A percentile compares a stretch with the other conserved stretches of the same genome.
phyloP scores from a whole-genome alignment of 352 stramenopile genomes.

The Aphanomyces cochlioides region DNA sequence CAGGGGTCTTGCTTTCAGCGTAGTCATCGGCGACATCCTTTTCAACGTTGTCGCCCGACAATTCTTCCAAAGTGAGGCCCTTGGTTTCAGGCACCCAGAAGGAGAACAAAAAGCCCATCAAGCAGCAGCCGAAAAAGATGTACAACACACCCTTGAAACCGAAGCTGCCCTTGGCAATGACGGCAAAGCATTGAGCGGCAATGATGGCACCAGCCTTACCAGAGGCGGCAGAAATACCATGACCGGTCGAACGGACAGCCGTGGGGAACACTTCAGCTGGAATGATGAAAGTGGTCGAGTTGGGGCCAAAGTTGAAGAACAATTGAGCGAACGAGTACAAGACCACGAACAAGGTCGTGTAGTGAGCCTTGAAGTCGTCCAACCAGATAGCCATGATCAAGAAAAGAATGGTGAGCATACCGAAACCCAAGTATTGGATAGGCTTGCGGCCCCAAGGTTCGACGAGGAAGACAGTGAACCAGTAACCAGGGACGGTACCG shows the following conservation, averaged over 20 bases:
- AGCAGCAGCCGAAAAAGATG: slow-evolving; percentile 49
- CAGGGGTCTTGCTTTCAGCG: slow-evolving; percentile 3
- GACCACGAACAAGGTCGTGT: slow-evolving; percentile 43
- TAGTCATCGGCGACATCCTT: not conserved
- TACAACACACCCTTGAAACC: slow-evolving; percentile 49
- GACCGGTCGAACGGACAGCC: slow-evolving; percentile 69
- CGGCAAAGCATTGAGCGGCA: slow-evolving; percentile 46
- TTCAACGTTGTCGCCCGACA: slow-evolving; percentile 25
- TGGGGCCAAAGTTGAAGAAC: slow-evolving; percentile 70
- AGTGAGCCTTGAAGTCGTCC: slow-evolving; percentile 41
- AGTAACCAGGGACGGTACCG: slow-evolving; percentile 58
- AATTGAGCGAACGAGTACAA: slow-evolving; percentile 56
- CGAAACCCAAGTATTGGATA: slow-evolving; percentile 62
- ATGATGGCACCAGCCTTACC: slow-evolving; percentile 72
- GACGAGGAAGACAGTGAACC: slow-evolving; percentile 58
- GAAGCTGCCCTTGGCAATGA: slow-evolving; percentile 42
- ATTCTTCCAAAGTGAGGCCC: slow-evolving; percentile 46
- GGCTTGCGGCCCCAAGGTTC: slow-evolving; percentile 49
- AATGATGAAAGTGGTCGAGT: slow-evolving; percentile 86
- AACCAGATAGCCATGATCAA: slow-evolving; percentile 52
- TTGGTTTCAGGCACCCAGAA: slow-evolving; percentile 56
- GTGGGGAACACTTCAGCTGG: slow-evolving; percentile 77
- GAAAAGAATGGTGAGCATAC: slow-evolving; percentile 44
- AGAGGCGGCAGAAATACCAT: slow-evolving; percentile 76
- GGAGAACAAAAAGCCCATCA: slow-evolving; percentile 45